Conservation (phyloP, 2,329 filamentous ascomycete genomes). For the Ophiostoma sp. region DNA sequence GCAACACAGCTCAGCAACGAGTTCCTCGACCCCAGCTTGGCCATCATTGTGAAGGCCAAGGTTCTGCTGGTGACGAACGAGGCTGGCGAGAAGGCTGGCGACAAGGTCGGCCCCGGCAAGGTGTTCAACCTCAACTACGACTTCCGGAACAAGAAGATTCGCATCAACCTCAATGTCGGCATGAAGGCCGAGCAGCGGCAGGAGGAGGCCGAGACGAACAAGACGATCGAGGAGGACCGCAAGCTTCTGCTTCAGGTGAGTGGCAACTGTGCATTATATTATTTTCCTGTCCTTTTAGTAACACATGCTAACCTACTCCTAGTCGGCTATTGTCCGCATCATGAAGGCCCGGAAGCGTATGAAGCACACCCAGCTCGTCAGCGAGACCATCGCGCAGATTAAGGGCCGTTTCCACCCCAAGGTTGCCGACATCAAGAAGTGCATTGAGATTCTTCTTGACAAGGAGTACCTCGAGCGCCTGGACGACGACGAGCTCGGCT, state of each 20-base stretch:
- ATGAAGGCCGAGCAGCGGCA: constrained; percentile 96
- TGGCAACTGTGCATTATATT: constrained; percentile 31
- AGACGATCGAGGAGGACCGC: constrained; percentile 97
- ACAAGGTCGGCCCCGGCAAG: constrained; percentile 75
- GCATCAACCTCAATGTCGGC: constrained; percentile 91
- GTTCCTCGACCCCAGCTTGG: constrained; percentile 80
- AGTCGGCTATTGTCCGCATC: constrained; percentile 98
- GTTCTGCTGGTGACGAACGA: constrained; percentile 73
- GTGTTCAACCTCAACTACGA: constrained; percentile 85
- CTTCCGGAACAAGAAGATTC: constrained; percentile 98
- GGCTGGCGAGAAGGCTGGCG: constrained; percentile 72
- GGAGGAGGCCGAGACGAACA: constrained; percentile 95
- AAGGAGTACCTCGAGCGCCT: constrained; percentile 98
- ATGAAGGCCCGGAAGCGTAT: constrained; percentile 99
- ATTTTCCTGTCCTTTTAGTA: not conserved
- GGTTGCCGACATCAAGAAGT: constrained; percentile 97
- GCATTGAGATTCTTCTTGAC: constrained; percentile 96
- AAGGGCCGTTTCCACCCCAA: constrained; percentile 90
- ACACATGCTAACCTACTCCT: constrained; percentile 27
- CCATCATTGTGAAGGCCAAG: constrained; percentile 89
- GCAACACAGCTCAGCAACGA: constrained; percentile 79
- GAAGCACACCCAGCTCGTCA: constrained; percentile 93
- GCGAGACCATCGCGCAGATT: constrained; percentile 95
- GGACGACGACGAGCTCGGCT: constrained; percentile 91
- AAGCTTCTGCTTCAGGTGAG: constrained; percentile 95